Evolutionary conservation across 2,329 filamentous ascomycete genomes (phyloP), one percentile per base, ranked within the genome.

Genomic region (Pseudogymnoascus sp.): DNA sequence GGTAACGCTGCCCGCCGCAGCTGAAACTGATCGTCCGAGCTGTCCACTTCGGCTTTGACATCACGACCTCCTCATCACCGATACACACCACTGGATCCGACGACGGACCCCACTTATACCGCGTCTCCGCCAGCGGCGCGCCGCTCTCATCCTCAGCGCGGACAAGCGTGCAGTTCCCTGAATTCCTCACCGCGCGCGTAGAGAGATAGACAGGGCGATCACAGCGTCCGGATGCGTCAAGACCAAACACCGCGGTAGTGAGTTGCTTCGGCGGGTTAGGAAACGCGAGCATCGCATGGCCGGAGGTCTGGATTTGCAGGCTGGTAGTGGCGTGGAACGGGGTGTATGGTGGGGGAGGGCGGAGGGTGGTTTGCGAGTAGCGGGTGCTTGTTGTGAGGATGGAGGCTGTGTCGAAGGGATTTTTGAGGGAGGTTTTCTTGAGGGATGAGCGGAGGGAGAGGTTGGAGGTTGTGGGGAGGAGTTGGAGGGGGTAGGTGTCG

Each of bases 141-240:
- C 70, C 73, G 8, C 63, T 44, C 16, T 73, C 67, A 11, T 77
- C 75, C 37, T 76, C 73, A 21, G 75, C 77, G 37, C 79, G 72
- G 4, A 81, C 71, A 59, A 84, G 78, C 65, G 77, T 76, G 65
- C 81, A 77, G 38, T 74, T 77, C 4, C 78, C 81, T 0, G 82
- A 84, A 63, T 73, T 70, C 50, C 76, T 75, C 6, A 73, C 72
- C 8, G 76, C 75, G 3, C 84, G 79, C 23, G 80, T 73, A 21
- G 82, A 85, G 8, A 79, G 68, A 71, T 84, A 87, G 28, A 75
- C 77, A 1, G 78, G 67, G 3, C 73, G 72, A 7, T 75, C 76
- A 18, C 77, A 71, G 1, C 70, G 69, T 2, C 75, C 4, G 2
- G 3, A 10, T 21, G 21, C 21, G 5, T 28, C 25, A 6, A 81